Percentiles rank a stretch among this genome's conserved stretches.
phyloP scores from a whole-genome alignment of 352 stramenopile genomes.

The Phytophthora pisi region DNA sequence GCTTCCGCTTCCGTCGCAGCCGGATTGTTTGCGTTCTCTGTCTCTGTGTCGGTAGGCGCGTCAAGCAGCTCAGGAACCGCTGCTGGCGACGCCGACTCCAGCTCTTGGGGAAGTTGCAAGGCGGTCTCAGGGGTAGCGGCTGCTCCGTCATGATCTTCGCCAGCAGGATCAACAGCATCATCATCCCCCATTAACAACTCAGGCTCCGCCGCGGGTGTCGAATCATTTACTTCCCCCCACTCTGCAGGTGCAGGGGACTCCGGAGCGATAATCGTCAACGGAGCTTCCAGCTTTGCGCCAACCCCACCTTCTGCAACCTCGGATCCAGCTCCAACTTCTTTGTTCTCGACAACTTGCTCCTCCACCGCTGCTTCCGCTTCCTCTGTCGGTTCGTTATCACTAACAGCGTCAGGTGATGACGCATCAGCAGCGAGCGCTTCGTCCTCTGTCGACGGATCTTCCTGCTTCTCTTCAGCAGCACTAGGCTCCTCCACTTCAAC shows the following conservation, averaged over 20 bases:
- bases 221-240: conserved; percentile 6
- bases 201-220: conserved; percentile 1
- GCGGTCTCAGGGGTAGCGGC: conserved; percentile 32
- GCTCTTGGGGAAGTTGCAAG: conserved; percentile 27
- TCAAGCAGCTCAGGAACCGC: conserved; percentile 27
- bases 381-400: conserved; percentile 10
- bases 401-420: conserved; percentile 7
- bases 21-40: conserved; percentile 8
- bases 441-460: conserved; percentile 13
- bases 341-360: not conserved
- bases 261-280: conserved; percentile 19
- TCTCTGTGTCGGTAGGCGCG: conserved; percentile 4
- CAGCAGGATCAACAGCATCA: not conserved
- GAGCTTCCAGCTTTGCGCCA: conserved; percentile 13
- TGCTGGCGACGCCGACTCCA: conserved; percentile 43
- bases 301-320: conserved; percentile 1
- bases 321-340: not conserved
- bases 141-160: conserved; percentile 8
- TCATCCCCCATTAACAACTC: conserved; percentile 24
- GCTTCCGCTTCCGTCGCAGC: conserved; percentile 13
- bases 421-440: not conserved
- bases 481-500: conserved; percentile 1
- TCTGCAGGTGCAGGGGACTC: not conserved
- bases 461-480: conserved; percentile 12
- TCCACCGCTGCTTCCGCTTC: not conserved